phyloP scores from a whole-genome alignment of 2,329 filamentous ascomycete species.

The Paracorniculantispora psalliotae region DNA sequence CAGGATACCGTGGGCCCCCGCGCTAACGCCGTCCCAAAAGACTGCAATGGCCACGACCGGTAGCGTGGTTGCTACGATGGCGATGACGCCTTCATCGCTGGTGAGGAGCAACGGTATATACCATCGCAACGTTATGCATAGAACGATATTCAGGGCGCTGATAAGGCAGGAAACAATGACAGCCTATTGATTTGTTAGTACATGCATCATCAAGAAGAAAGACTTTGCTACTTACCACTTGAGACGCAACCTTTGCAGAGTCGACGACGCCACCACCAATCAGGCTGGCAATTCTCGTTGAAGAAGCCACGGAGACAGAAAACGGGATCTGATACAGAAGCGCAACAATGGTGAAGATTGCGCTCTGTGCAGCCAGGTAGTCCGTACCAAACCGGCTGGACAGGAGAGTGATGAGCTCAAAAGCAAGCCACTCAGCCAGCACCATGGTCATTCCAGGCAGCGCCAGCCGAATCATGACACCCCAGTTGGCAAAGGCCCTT shows the following conservation, averaged over 20 bases:
- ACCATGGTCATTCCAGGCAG: constrained; percentile 91
- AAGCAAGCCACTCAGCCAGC: constrained; percentile 86
- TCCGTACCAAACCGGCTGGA: constrained; percentile 74
- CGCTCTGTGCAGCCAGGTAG: constrained; percentile 83
- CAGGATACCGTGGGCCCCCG: constrained; percentile 77
- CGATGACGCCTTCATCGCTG: constrained; percentile 62
- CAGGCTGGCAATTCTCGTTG: constrained; percentile 86
- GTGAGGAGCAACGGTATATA: constrained; percentile 75
- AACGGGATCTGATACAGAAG: constrained; percentile 91
- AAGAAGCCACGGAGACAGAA: constrained; percentile 80
- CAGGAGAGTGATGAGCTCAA: constrained; percentile 83
- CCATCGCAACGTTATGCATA: constrained; percentile 64
- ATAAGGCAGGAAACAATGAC: constrained; percentile 60
- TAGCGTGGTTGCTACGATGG: constrained; percentile 63
- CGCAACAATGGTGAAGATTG: constrained; percentile 73
- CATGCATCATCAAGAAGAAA: too few relatives aligned
- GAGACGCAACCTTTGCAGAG: constrained; percentile 73
- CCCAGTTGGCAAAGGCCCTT: constrained; percentile 68
- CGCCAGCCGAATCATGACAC: constrained; percentile 78
- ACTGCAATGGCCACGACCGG: constrained; percentile 85
- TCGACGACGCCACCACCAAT: constrained; percentile 81
- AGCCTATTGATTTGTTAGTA: constrained; percentile 32
- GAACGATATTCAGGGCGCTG: constrained; percentile 70
- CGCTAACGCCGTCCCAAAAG: constrained; percentile 76
- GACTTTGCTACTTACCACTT: constrained; percentile 49